Evolutionary conservation across 805 yeast genomes (phyloP).

Genomic region (Candida morakotiae): DNA sequence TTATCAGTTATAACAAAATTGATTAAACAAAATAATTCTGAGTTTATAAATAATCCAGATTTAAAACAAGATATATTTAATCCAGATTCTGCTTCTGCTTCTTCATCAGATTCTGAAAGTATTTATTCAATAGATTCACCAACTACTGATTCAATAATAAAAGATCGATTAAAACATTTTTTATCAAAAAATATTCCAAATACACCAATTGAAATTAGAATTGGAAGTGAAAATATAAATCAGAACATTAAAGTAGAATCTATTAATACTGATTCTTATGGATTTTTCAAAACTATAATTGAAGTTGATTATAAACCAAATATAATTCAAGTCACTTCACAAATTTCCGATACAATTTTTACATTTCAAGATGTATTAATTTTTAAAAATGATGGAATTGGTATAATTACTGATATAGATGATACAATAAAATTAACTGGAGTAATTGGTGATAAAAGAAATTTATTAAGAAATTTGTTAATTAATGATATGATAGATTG

Average conservation of each 20-base stretch:
- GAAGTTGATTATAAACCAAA: conserved; percentile 60
- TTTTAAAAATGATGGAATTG: conserved; percentile 50
- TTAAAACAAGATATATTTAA: conserved; percentile 22
- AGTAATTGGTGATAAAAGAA: conserved; percentile 81
- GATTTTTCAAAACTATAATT: conserved; percentile 56
- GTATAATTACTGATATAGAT: conserved; percentile 86
- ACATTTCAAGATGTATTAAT: conserved; percentile 43
- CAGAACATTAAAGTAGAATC: conserved; percentile 20
- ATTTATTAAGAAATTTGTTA: conserved; percentile 74
- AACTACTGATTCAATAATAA: conserved; percentile 45
- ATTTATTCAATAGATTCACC: conserved; percentile 10
- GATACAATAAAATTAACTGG: conserved; percentile 93
- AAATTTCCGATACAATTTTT: conserved; percentile 44
- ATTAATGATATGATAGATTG: conserved; percentile 63
- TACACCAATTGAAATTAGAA: conserved; percentile 48
- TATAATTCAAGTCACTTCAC: conserved; percentile 47
- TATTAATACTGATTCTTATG: conserved; percentile 58
- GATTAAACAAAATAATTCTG: conserved; percentile 31
- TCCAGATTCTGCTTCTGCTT: conserved; percentile 13
- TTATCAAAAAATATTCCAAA: conserved; percentile 63
- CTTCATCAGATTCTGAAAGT: conserved; percentile 17
- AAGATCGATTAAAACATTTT: conserved; percentile 65
- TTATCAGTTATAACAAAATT: conserved; percentile 67
- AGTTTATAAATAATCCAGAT: conserved; percentile 22
- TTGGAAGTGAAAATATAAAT: conserved; percentile 46